These are phyloP conservation scores for Tuber borchii DNA, from an alignment of 495 filamentous ascomycete genomes.

Conservation along the genomic window DNA sequence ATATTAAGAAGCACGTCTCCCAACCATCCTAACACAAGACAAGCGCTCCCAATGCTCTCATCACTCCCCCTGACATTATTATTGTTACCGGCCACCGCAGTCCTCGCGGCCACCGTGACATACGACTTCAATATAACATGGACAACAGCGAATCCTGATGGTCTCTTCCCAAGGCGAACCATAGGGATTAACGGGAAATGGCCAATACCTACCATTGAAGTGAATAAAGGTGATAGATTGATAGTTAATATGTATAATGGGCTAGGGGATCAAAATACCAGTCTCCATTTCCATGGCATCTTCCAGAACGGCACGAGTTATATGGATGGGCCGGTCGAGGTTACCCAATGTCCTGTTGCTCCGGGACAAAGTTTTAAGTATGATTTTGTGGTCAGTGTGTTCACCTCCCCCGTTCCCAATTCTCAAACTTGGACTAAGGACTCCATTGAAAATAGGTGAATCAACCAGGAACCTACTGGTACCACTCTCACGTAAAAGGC, in stretches of 20 bases:
- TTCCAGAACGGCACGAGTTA: constrained; percentile 60
- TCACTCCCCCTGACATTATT: constrained; percentile 41
- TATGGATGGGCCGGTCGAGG: constrained; percentile 69
- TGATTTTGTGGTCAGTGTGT: constrained; percentile 61
- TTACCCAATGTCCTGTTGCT: constrained; percentile 61
- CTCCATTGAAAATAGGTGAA: constrained; percentile 46
- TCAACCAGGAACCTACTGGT: constrained; percentile 76
- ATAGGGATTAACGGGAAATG: constrained; percentile 80
- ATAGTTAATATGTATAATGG: constrained; percentile 67
- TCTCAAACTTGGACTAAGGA: constrained; percentile 19
- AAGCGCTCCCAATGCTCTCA: constrained; percentile 17
- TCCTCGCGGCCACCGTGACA: constrained; percentile 57
- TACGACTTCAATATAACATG: constrained; percentile 76
- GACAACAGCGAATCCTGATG: constrained; percentile 77
- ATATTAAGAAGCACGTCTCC: constrained; percentile 8
- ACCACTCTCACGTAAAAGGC: constrained; percentile 62
- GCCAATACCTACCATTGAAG: constrained; percentile 64
- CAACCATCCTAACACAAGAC: constrained; percentile 6
- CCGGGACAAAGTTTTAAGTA: constrained; percentile 63
- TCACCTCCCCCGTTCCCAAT: background rate
- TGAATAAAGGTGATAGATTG: constrained; percentile 62
- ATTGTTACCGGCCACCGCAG: constrained; percentile 42
- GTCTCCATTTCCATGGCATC: constrained; percentile 75
- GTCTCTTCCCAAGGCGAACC: constrained; percentile 55
- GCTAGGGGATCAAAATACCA: constrained; percentile 62